Base-by-base conservation (phyloP, 306 rosid genomes). In the Corylus heterophylla region DNA sequence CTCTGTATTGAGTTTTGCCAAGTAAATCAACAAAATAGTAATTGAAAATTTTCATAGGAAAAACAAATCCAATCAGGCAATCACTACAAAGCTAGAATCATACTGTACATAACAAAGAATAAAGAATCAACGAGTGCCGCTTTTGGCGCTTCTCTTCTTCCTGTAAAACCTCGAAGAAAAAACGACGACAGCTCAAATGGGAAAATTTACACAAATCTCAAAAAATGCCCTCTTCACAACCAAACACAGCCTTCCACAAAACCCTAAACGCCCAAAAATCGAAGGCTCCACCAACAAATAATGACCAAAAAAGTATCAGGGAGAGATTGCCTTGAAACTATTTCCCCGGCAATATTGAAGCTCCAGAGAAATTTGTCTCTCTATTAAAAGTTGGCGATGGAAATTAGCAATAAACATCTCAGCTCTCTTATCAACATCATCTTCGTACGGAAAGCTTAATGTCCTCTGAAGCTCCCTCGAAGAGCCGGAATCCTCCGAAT, bases 391-490 rank as follows among this genome's bases (percentile, higher is more conserved):
- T 67, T 90, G 97, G 1, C 80, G 83, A 37, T 90, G 81, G 82
- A 95, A 95, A 62, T 90, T 95, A 29, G 82, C 71, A 1, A 93
- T 95, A 54, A 95, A 95, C 76, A 79, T 81, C 56, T 95, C 99
- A 0, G 98, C 90, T 39, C 87, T 90, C 47, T 59, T 82, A 74
- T 95, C 89, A 52, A 95, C 81, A 54, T 93, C 98, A 37, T 90
- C 99, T 39, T 92, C 94, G 0, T 90, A 88, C 14, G 89, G 89
- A 69, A 6, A 87, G 76, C 93, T 94, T 10, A 52, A 73, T 0
- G 93, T 91, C 27, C 99, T 90, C 74, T 84, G 88, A 42, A 95
- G 81, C 3, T 85, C 80, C 7, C 52, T 76, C 0, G 82, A 42
- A 71, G 87, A 87, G 17, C 48, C 76, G 1, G 78, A 80, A 3